phyloP scores from a whole-genome alignment of 2,329 filamentous ascomycete genomes.

The Pseudogymnoascus sp. region DNA sequence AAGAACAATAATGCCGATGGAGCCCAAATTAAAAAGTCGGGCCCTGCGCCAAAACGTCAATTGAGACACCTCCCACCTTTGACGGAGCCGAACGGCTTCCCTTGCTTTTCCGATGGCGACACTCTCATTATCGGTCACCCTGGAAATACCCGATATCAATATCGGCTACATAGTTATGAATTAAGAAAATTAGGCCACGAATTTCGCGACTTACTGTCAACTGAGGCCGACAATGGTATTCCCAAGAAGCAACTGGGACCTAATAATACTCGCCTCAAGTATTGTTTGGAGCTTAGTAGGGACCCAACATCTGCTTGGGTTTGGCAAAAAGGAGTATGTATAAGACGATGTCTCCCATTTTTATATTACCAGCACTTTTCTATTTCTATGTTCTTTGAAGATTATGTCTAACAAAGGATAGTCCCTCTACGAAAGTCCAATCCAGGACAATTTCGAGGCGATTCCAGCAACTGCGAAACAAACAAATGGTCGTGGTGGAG shows the following conservation, averaged over 20 bases:
- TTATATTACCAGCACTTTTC: no score
- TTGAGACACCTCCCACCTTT: neutral
- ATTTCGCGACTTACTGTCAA: neutral
- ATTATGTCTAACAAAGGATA: neutral
- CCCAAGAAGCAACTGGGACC: neutral
- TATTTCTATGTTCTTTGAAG: neutral
- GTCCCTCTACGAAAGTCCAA: neutral
- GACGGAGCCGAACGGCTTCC: neutral
- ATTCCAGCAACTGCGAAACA: neutral
- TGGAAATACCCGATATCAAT: neutral
- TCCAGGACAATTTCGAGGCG: neutral
- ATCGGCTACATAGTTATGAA: neutral
- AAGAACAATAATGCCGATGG: neutral
- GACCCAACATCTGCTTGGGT: neutral
- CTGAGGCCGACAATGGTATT: neutral
- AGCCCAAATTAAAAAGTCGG: neutral
- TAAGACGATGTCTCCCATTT: neutral
- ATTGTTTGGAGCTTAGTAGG: neutral
- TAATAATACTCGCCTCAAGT: neutral
- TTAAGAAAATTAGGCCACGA: neutral
- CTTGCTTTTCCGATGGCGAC: neutral
- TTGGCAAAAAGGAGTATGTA: neutral
- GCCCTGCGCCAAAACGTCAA: neutral
- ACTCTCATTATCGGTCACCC: neutral
- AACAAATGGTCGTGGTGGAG: neutral